These are phyloP conservation scores for Phytophthora meadii DNA, from an alignment of 352 stramenopile species.

Conservation along the genomic window DNA sequence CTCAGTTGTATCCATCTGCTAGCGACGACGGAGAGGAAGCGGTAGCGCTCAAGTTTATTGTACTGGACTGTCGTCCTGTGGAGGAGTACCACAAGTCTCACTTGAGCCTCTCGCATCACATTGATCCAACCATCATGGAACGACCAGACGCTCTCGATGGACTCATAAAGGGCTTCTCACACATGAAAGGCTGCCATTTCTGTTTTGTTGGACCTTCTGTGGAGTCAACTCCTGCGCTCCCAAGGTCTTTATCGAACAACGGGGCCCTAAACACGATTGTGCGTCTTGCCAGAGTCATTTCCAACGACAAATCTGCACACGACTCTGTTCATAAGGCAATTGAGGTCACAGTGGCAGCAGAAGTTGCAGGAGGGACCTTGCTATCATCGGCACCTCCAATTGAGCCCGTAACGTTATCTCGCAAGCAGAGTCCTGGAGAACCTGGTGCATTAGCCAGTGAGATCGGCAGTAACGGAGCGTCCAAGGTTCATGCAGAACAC, in stretches of 20 bases:
- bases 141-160: constrained; percentile 75
- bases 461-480: constrained; percentile 39
- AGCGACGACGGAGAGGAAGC: constrained; percentile 33
- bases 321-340: constrained; percentile 28
- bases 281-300: constrained; percentile 62
- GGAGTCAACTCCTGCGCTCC: constrained; percentile 26
- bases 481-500: constrained; percentile 55
- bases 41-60: constrained; percentile 63
- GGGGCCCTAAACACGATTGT: constrained; percentile 61
- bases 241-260: constrained; percentile 40
- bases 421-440: constrained; percentile 34
- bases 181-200: constrained; percentile 92
- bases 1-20: constrained; percentile 23
- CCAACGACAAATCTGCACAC: constrained; percentile 52
- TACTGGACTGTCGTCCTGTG: constrained; percentile 80
- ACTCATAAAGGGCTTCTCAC: constrained; percentile 81
- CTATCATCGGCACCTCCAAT: constrained; percentile 9
- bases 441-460: constrained; percentile 43
- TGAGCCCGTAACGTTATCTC: constrained; percentile 17
- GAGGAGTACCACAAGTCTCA: constrained; percentile 84
- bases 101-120: constrained; percentile 87
- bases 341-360: constrained; percentile 13
- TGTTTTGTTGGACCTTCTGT: constrained; percentile 83
- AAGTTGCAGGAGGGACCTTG: constrained; percentile 11
- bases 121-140: constrained; percentile 79